Base-by-base conservation (phyloP, 768 basidiomycete genomes). In the Tulasnella sp. region DNA sequence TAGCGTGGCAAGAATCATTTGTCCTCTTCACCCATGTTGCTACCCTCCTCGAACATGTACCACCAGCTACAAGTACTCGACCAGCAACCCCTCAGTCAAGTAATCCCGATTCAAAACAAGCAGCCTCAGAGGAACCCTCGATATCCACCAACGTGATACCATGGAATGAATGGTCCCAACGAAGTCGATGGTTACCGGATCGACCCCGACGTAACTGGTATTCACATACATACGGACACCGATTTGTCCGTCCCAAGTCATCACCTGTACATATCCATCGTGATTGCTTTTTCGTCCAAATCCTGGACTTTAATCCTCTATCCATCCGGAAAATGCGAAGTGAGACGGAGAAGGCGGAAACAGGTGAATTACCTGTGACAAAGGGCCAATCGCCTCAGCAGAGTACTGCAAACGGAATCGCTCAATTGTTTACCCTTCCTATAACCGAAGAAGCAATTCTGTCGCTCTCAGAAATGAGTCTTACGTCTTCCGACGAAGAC, bases 251-350 rank as follows among this genome's bases (percentile, higher is more conserved):
- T 10, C 49, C 49, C 5, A 51, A 37, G n/a, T 51, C 15, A 31
- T 24, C 22, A n/a, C 35, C 31, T 22, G 31, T 37, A 12, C 39
- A 41, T 9, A 34, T 41, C 37, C 49, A 41, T 28, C 24, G 29
- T 19, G 49, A 51, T 41, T 31, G 39, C 9, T 51, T 51, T 25
- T 40, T 41, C 5, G 31, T 42, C 16, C 49, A 51, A 32, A 31
- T 51, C 40, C 27, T 51, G n/a, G 49, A 51, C 49, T 51, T 51
- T 28, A 51, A 51, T 19, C 49, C 49, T 3, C 35, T 25, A n/a
- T 41, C 37, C 13, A 24, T 51, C 28, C 28, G 35, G 39, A 40
- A 19, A 51, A 13, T 32, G 20, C 19, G 49, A 25, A 9, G 22
- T 31, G 2, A n/a, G n/a, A 40, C n/a, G n/a, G n/a, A n/a, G n/a